A percentile compares a stretch with the other conserved stretches of the same genome.
phyloP scores from a whole-genome alignment of 1,139 yeast genomes.

The Kluyveromyces sp. region DNA sequence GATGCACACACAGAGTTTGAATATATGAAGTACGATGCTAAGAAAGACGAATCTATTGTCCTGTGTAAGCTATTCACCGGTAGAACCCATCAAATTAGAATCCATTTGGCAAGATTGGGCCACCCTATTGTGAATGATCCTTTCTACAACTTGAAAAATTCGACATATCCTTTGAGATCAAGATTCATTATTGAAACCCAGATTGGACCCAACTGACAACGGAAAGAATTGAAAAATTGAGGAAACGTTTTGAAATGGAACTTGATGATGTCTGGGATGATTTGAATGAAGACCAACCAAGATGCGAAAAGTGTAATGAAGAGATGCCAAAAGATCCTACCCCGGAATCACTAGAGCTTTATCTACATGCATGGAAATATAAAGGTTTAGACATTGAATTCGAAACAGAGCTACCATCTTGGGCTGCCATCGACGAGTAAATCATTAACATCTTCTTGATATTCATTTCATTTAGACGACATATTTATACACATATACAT shows the following conservation, averaged over 20 bases:
- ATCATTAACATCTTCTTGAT: background rate
- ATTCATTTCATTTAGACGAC: background rate
- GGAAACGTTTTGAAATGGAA: conserved; percentile 22
- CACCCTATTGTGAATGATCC: conserved; percentile 65
- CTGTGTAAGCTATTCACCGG: conserved; percentile 65
- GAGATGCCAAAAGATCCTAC: conserved; percentile 36
- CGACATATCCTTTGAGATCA: conserved; percentile 20
- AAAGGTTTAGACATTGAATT: conserved; percentile 48
- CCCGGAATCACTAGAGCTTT: conserved; percentile 36
- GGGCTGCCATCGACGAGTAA: conserved; percentile 43
- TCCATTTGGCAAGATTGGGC: conserved; percentile 59
- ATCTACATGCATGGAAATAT: conserved; percentile 54
- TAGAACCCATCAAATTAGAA: conserved; percentile 70
- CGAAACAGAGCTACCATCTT: conserved; percentile 65
- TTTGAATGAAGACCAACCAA: conserved; percentile 30
- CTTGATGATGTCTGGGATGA: conserved; percentile 11
- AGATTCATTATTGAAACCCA: conserved; percentile 39
- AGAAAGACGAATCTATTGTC: conserved; percentile 46
- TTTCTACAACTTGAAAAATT: conserved; percentile 37
- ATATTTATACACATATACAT: background rate
- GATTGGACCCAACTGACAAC: conserved; percentile 60
- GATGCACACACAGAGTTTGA: conserved; percentile 39
- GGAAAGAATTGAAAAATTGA: conserved; percentile 29
- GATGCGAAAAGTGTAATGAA: conserved; percentile 43
- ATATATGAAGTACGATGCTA: conserved; percentile 28